A percentile compares a stretch with the other conserved stretches of the same genome.
Conservation (phyloP, 73 alveolate genomes). For the Paramecium primaurelia region DNA sequence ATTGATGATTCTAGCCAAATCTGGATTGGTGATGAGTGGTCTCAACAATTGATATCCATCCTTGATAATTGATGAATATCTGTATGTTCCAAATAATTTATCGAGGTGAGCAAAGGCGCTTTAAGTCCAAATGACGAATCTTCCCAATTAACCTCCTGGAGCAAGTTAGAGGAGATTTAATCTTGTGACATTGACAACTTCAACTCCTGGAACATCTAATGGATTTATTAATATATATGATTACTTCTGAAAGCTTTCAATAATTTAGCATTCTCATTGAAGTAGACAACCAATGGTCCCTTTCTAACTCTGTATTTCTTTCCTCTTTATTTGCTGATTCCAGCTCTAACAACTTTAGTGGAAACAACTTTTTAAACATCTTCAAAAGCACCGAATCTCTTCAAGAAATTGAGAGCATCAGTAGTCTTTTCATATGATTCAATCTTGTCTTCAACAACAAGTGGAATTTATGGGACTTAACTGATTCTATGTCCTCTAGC, state of each 20-base stretch:
- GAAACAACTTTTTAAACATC: constrained; percentile 70
- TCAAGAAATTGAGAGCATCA: constrained; percentile 79
- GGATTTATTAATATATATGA: neutral
- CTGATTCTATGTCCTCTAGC: constrained; percentile 99
- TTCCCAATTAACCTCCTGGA: constrained; percentile 97
- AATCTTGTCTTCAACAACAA: constrained; percentile 92
- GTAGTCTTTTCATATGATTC: constrained; percentile 87
- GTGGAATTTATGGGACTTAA: constrained; percentile 95
- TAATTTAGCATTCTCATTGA: constrained; percentile 77
- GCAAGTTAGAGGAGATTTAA: constrained; percentile 91
- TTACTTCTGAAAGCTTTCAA: constrained; percentile 86
- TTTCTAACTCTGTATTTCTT: constrained; percentile 86
- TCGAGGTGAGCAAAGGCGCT: constrained; percentile 85
- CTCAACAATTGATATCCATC: constrained; percentile 89
- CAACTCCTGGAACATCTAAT: constrained; percentile 74
- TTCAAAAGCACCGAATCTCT: constrained; percentile 86
- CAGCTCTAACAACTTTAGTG: constrained; percentile 82
- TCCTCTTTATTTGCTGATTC: constrained; percentile 88
- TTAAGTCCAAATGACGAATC: constrained; percentile 92
- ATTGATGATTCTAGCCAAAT: constrained; percentile 87
- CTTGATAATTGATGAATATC: constrained; percentile 71
- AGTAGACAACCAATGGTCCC: constrained; percentile 93
- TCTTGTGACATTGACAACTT: constrained; percentile 89
- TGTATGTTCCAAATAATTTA: constrained; percentile 86
- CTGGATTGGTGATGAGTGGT: constrained; percentile 84